Percentiles rank a stretch among this genome's conserved stretches.
phyloP scores from a whole-genome alignment of 257 asterid species.

The Solanum tarapatanum region DNA sequence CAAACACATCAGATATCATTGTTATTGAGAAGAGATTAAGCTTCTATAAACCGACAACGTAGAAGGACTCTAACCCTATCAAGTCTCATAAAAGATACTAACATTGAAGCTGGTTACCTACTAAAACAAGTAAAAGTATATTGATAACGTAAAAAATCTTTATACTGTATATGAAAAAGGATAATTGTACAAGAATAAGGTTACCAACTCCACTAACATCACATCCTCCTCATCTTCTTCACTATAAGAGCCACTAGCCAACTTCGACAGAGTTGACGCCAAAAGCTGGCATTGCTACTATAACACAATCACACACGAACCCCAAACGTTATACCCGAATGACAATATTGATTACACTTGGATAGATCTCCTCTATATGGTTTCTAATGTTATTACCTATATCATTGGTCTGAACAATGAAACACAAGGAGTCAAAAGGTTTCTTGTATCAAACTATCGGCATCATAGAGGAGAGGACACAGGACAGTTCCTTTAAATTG shows the following conservation, averaged over 20 bases:
- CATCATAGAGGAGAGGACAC: background rate
- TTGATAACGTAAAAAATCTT: background rate
- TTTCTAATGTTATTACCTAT: background rate
- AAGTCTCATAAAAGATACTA: background rate
- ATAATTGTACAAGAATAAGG: background rate
- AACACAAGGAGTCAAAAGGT: background rate
- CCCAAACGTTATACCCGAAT: too few species aligned
- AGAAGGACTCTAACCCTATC: background rate
- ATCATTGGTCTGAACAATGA: background rate
- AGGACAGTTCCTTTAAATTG: background rate
- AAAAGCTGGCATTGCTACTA: background rate
- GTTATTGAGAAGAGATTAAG: background rate
- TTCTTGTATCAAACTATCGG: background rate
- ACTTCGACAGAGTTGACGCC: background rate
- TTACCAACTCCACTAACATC: background rate
- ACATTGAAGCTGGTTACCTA: background rate
- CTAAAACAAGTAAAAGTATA: background rate
- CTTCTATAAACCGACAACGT: background rate
- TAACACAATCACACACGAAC: background rate
- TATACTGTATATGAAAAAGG: background rate
- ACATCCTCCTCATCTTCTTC: background rate
- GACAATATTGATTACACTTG: background rate
- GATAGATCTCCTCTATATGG: background rate
- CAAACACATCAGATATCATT: background rate
- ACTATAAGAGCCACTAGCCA: background rate